phyloP scores from a whole-genome alignment of 768 basidiomycete species.

The Boletus rubropictus region DNA sequence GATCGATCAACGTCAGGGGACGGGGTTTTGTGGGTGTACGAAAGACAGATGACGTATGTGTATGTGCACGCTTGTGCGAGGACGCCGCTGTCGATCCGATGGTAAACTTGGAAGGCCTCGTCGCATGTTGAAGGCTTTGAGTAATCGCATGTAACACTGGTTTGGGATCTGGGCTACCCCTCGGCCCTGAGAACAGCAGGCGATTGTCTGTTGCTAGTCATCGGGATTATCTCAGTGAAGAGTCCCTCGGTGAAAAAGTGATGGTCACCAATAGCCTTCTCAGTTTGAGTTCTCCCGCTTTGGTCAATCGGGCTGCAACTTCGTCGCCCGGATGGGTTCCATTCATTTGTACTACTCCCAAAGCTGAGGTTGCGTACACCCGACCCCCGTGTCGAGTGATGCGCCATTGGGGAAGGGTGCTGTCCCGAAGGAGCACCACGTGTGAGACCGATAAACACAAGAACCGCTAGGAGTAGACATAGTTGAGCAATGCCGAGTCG shows the following conservation, averaged over 20 bases:
- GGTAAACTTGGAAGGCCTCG: background rate
- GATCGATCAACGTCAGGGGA: slow-evolving; percentile 7
- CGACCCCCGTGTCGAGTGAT: slow-evolving; percentile 45
- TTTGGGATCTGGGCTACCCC: background rate
- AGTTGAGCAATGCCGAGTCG: slow-evolving; percentile 86
- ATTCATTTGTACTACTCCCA: slow-evolving; percentile 45
- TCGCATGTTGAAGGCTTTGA: background rate
- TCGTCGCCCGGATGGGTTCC: slow-evolving; percentile 20
- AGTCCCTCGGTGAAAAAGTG: background rate
- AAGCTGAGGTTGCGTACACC: slow-evolving; percentile 50
- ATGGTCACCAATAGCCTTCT: slow-evolving; percentile 13
- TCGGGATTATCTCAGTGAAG: background rate
- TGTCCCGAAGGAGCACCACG: slow-evolving; percentile 49
- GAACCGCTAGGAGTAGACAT: slow-evolving; percentile 72
- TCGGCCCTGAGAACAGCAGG: background rate
- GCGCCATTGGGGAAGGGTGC: slow-evolving; percentile 4
- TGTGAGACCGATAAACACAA: slow-evolving; percentile 83
- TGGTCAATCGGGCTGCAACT: slow-evolving; percentile 29
- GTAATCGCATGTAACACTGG: background rate
- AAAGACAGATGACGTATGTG: background rate
- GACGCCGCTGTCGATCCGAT: background rate
- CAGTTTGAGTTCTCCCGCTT: slow-evolving; percentile 6
- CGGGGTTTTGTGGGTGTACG: slow-evolving; percentile 23
- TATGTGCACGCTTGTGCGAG: slow-evolving; percentile 8
- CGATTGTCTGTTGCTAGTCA: background rate